Evolutionary conservation across 2,329 filamentous ascomycete genomes (phyloP).

Genomic region (Pyricularia grisea): DNA sequence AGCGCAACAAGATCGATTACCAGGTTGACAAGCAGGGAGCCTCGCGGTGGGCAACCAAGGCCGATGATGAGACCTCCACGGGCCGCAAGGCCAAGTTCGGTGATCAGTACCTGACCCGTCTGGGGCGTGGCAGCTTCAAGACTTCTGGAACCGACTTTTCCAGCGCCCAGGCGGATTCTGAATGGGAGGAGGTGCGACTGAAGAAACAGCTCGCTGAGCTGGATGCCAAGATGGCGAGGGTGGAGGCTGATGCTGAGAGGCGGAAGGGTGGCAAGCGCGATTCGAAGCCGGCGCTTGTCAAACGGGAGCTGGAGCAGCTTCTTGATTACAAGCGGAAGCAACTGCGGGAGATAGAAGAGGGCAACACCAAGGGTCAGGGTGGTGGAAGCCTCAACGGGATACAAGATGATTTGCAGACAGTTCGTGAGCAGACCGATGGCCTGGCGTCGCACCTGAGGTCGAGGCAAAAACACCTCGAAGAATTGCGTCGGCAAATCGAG

Average conservation of each 20-base stretch:
- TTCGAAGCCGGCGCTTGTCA: constrained; percentile 81
- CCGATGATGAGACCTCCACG: constrained; percentile 71
- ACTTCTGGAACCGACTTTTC: constrained; percentile 85
- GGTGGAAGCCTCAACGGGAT: constrained; percentile 70
- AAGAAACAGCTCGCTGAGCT: constrained; percentile 88
- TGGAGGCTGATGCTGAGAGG: constrained; percentile 67
- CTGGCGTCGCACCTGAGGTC: constrained; percentile 73
- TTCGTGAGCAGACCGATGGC: constrained; percentile 91
- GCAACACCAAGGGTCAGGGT: constrained; percentile 47
- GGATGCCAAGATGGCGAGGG: constrained; percentile 75
- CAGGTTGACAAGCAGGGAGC: constrained; percentile 71
- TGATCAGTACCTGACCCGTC: constrained; percentile 86
- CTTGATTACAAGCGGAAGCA: constrained; percentile 88
- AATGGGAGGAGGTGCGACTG: constrained; percentile 95
- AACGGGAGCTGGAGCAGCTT: constrained; percentile 87
- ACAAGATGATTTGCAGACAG: constrained; percentile 75
- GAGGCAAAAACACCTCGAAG: constrained; percentile 65
- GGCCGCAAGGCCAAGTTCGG: constrained; percentile 96
- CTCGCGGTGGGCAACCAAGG: constrained; percentile 69
- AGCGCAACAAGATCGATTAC: constrained; percentile 95
- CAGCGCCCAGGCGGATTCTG: constrained; percentile 66
- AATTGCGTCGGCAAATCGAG: constrained; percentile 75
- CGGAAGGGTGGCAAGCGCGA: constrained; percentile 56
- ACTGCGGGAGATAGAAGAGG: constrained; percentile 64
- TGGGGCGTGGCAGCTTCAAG: constrained; percentile 76